A percentile compares a stretch with the other conserved stretches of the same genome.
Evolutionary conservation across 805 yeast species (phyloP).

Genomic region (Sungouiozyma intestinalis): DNA sequence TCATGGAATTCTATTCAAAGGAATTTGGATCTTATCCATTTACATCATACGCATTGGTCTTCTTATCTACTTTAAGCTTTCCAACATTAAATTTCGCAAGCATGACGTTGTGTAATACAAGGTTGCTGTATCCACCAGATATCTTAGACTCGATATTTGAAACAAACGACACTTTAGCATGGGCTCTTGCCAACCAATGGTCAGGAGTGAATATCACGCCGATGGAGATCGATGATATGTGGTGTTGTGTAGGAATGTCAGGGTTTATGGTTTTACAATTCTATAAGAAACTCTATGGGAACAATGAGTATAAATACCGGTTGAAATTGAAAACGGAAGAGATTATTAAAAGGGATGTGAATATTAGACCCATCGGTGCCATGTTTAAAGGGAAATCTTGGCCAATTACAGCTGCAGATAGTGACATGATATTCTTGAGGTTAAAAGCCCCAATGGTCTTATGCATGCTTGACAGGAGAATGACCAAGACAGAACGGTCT

Average conservation of each 20-base stretch:
- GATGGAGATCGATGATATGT: constrained; percentile 60
- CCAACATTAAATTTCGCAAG: constrained; percentile 51
- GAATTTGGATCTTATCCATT: constrained; percentile 94
- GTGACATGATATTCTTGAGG: constrained; percentile 56
- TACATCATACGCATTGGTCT: constrained; percentile 66
- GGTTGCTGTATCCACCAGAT: constrained; percentile 58
- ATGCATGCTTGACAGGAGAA: constrained; percentile 74
- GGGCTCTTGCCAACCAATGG: constrained; percentile 81
- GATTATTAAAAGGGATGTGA: constrained; percentile 65
- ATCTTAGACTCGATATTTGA: constrained; percentile 69
- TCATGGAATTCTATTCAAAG: constrained; percentile 71
- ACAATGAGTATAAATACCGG: constrained; percentile 67
- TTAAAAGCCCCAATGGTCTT: constrained; percentile 81
- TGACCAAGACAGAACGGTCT: constrained; percentile 93
- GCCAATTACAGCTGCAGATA: constrained; percentile 20
- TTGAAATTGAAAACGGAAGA: constrained; percentile 54
- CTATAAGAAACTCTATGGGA: constrained; percentile 62
- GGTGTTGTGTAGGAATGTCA: constrained; percentile 85
- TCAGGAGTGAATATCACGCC: constrained; percentile 88
- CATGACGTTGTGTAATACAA: constrained; percentile 48
- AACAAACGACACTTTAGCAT: constrained; percentile 56
- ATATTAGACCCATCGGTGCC: constrained; percentile 69
- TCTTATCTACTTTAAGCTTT: constrained; percentile 48
- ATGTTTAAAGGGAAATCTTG: constrained; percentile 35
- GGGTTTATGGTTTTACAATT: constrained; percentile 73